Percentiles rank a stretch among this genome's conserved stretches.
Conservation (phyloP, 1,139 yeast species). For the Hemisphaericaspora subhashii region DNA sequence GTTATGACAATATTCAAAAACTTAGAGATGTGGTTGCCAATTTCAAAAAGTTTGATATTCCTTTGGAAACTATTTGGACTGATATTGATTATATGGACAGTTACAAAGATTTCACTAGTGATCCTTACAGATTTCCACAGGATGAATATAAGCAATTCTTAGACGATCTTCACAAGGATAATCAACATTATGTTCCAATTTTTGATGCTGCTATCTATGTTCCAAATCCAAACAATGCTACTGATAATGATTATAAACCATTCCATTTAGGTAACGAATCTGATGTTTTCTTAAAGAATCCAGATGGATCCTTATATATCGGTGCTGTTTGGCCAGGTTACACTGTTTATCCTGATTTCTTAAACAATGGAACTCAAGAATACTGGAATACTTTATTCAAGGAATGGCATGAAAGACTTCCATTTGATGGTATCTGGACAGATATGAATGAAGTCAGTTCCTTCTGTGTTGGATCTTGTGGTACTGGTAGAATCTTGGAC, state of each 20-base stretch:
- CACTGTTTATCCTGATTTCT: constrained; percentile 35
- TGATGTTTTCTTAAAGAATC: constrained; percentile 29
- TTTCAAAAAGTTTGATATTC: constrained; percentile 21
- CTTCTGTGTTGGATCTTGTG: constrained; percentile 34
- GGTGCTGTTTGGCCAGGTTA: constrained; percentile 29
- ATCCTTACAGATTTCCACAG: constrained; percentile 25
- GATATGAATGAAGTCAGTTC: constrained; percentile 37
- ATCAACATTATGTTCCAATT: constrained; percentile 32
- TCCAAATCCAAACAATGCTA: constrained; percentile 24
- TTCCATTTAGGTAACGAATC: constrained; percentile 25
- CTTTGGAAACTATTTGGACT: constrained; percentile 25
- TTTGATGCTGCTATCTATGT: constrained; percentile 34
- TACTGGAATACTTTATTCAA: constrained; percentile 26
- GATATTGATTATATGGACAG: constrained; percentile 29
- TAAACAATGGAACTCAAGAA: constrained; percentile 22
- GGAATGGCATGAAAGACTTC: constrained; percentile 21
- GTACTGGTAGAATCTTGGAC: constrained; percentile 18
- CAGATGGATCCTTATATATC: constrained; percentile 25
- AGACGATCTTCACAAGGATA: constrained; percentile 22
- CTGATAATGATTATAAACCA: constrained; percentile 22
- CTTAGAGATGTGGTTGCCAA: constrained; percentile 19
- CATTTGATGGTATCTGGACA: constrained; percentile 34
- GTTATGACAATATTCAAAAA: constrained; percentile 19
- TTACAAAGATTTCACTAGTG: constrained; percentile 30
- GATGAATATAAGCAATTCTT: constrained; percentile 21